A percentile compares a stretch with the other conserved stretches of the same genome.
Conservation (phyloP, 169 alveolate genomes). For the Besnoitia besnoiti region DNA sequence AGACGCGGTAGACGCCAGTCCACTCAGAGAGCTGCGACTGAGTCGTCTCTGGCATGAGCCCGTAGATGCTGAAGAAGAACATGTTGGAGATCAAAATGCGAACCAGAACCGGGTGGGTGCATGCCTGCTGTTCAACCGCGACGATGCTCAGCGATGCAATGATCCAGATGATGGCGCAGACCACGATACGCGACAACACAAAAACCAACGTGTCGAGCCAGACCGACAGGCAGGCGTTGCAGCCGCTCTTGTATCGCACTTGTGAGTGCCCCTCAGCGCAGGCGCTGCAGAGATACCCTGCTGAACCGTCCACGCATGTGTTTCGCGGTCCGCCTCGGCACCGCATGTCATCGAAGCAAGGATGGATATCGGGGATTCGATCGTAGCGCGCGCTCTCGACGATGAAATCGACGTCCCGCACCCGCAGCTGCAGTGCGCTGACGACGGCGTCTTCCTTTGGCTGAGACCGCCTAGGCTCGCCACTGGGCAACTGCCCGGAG, state of each 20-base stretch:
- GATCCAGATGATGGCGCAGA: constrained; percentile 61
- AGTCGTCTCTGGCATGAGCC: constrained; percentile 66
- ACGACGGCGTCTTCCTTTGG: neutral
- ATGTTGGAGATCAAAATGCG: constrained; percentile 67
- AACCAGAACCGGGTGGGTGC: constrained; percentile 59
- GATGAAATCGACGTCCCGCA: neutral
- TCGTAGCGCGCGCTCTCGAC: too few relatives aligned
- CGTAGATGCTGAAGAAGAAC: constrained; percentile 58
- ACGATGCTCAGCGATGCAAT: constrained; percentile 55
- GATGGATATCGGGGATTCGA: constrained; percentile 68
- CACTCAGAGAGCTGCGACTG: constrained; percentile 46
- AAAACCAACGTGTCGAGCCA: constrained; percentile 53
- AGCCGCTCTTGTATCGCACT: constrained; percentile 44
- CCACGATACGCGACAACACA: constrained; percentile 40
- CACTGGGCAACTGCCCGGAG: neutral
- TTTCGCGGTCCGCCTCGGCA: constrained; percentile 68
- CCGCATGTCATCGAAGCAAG: constrained; percentile 64
- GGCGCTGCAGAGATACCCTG: constrained; percentile 70
- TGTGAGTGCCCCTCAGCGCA: constrained; percentile 63
- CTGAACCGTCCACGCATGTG: constrained; percentile 65
- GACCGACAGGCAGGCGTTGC: constrained; percentile 50
- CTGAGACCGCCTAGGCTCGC: neutral
- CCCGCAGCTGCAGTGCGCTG: neutral
- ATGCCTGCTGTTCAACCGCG: constrained; percentile 61
- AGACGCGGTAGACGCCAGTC: constrained; percentile 55